Base-by-base conservation (phyloP, 2,329 filamentous ascomycete genomes). In the Cytospora mali region DNA sequence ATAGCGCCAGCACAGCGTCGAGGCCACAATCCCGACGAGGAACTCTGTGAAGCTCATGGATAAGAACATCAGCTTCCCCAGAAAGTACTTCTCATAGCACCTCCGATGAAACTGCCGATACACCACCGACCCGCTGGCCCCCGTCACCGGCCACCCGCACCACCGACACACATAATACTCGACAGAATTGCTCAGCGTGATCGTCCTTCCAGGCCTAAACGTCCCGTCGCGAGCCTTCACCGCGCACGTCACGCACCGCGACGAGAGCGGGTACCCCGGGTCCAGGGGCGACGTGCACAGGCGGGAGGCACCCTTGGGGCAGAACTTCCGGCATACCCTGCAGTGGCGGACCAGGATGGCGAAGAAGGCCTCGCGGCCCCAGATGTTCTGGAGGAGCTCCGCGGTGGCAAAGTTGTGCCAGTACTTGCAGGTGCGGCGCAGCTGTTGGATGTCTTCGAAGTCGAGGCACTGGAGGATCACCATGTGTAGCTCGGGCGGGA, bases 401-500 rank as follows among this genome's bases (percentile, higher is more conserved):
- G 75, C 74, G 27, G 69, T 75, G 35, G 80, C 71, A 18, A 74
- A 69, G 23, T 66, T 56, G 56, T 73, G 75, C 58, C 78, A 73
- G 63, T 71, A 70, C 46, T 70, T 74, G 67, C 75, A 79, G 11
- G 78, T 79, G 28, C 74, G 72, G 13, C 79, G 75, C 18, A 81
- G 70, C 18, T 73, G 72, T 66, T 79, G 74, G 21, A 81, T 72
- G 66, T 80, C 76, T 46, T 75, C 77, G 61, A 80, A 79, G 60
- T 72, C 72, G 57, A 80, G 75, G 25, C 75, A 67, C 25, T 69
- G 66, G n/a, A 80, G 67, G 48, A 81, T 73, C 67, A 75, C 69
- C 50, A 79, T 69, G 58, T 79, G 76, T 6, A 81, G 66, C 68
- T 81, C 79, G 9, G 70, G 69, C 4, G 79, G 79, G 0, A 81